These are phyloP conservation scores for Acacia melanoxylon DNA, from an alignment of 306 rosid species.

Conservation along the genomic window DNA sequence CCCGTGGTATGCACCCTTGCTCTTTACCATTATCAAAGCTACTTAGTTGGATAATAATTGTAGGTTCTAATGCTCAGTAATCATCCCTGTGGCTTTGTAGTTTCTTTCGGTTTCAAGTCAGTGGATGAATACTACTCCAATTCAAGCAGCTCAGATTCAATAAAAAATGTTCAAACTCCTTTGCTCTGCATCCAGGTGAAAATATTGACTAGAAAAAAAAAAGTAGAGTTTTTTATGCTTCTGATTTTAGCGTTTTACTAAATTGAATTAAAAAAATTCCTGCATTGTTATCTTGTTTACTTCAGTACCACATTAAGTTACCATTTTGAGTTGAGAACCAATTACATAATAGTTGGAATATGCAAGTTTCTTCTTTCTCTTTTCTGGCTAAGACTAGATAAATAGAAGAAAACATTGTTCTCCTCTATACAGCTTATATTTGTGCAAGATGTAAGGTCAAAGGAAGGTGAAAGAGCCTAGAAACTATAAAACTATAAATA, in stretches of 20 bases:
- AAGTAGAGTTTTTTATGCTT: background rate
- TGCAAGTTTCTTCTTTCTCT: background rate
- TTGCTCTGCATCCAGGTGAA: slow-evolving; percentile 96
- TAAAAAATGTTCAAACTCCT: slow-evolving; percentile 75
- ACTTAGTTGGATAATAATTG: slow-evolving; percentile 21
- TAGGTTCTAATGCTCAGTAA: slow-evolving; percentile 14
- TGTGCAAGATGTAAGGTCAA: background rate
- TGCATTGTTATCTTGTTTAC: background rate
- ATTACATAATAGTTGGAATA: background rate
- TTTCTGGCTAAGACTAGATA: background rate
- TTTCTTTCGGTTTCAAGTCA: slow-evolving; percentile 95
- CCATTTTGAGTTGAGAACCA: background rate
- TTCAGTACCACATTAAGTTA: background rate
- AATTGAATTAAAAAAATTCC: background rate
- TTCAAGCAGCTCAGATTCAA: slow-evolving; percentile 80
- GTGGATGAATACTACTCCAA: slow-evolving; percentile 87
- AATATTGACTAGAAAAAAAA: background rate
- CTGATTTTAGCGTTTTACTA: slow-evolving; percentile 2
- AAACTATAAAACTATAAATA: background rate
- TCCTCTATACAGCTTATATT: background rate
- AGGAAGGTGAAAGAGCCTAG: background rate
- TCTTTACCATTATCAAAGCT: background rate
- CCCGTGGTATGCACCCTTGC: slow-evolving; percentile 67
- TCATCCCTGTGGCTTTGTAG: slow-evolving; percentile 49
- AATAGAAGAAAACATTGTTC: background rate